Evolutionary conservation across 1,139 yeast species (phyloP).

Genomic region (Zygoascus hellenicus): DNA sequence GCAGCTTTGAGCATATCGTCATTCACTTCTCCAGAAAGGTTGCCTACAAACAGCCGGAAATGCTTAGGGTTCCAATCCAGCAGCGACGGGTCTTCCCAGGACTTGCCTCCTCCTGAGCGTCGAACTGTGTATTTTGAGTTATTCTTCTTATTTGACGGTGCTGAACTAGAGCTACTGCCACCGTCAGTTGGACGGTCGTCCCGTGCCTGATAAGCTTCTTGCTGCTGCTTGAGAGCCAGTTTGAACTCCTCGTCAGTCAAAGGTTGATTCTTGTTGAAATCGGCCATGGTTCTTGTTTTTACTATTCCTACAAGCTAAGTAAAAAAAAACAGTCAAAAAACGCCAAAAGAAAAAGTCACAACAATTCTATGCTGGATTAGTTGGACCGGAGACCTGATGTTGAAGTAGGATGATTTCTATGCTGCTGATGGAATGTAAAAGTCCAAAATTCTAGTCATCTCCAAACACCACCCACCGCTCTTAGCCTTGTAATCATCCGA

Average conservation of each 20-base stretch:
- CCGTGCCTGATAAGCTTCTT: slow-evolving; percentile 20
- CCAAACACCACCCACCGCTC: too few species aligned
- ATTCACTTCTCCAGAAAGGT: slow-evolving; percentile 61
- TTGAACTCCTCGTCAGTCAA: slow-evolving; percentile 24
- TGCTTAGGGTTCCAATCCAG: slow-evolving; percentile 58
- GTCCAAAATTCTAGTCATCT: too few species aligned
- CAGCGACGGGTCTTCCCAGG: slow-evolving; percentile 46
- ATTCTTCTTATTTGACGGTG: not conserved
- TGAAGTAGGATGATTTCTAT: too few species aligned
- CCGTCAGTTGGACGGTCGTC: not conserved
- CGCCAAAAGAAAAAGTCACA: too few species aligned
- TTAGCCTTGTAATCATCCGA: too few species aligned
- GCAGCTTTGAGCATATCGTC: slow-evolving; percentile 50
- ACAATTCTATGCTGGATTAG: too few species aligned
- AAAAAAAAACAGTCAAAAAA: too few species aligned
- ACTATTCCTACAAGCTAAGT: too few species aligned
- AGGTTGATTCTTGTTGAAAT: not conserved
- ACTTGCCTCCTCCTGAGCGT: slow-evolving; percentile 42
- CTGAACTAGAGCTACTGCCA: slow-evolving; percentile 4
- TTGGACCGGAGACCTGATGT: too few species aligned
- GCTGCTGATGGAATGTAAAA: too few species aligned
- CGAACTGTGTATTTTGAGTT: slow-evolving; percentile 34
- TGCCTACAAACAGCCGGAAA: slow-evolving; percentile 69
- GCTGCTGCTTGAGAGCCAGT: slow-evolving; percentile 29
- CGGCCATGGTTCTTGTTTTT: not conserved